phyloP scores from a whole-genome alignment of 1,284 basidiomycete species.

The Naganishia sp. region DNA sequence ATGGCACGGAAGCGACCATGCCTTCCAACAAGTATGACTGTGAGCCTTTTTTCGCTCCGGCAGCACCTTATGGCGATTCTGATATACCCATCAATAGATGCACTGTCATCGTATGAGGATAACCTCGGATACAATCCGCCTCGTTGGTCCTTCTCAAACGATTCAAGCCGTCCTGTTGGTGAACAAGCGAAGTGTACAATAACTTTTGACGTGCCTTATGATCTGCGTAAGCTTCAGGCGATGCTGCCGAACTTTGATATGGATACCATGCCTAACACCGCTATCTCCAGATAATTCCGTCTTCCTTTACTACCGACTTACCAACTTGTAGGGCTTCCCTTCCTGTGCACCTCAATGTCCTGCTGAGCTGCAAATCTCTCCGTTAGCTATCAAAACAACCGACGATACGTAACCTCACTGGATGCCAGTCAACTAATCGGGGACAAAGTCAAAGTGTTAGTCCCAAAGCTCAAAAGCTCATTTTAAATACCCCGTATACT shows the following conservation, averaged over 20 bases:
- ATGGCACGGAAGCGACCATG: slow-evolving; percentile 61
- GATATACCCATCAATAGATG: slow-evolving; percentile 39
- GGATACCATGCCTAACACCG: background rate
- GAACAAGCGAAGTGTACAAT: slow-evolving; percentile 68
- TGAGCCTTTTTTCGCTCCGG: slow-evolving; percentile 45
- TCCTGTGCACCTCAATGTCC: no score
- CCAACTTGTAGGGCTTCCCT: slow-evolving; percentile 64
- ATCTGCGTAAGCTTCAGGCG: slow-evolving; percentile 57
- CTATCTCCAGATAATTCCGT: slow-evolving; percentile 62
- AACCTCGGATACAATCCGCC: slow-evolving; percentile 59
- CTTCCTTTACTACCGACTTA: slow-evolving; percentile 95
- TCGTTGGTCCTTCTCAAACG: slow-evolving; percentile 65
- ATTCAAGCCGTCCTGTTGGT: slow-evolving; percentile 56
- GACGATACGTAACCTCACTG: slow-evolving; percentile 92
- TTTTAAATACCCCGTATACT: background rate
- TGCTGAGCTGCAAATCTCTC: background rate
- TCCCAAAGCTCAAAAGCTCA: background rate
- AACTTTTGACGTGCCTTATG: slow-evolving; percentile 77
- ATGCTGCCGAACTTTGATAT: no score
- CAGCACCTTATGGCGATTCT: background rate
- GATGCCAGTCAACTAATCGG: slow-evolving; percentile 85
- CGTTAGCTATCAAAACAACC: slow-evolving; percentile 88
- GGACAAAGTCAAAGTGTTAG: slow-evolving; percentile 53
- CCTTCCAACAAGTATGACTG: slow-evolving; percentile 71
- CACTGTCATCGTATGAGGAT: slow-evolving; percentile 61